Conservation (phyloP, 257 asterid species). For the Buddleja alternifolia region DNA sequence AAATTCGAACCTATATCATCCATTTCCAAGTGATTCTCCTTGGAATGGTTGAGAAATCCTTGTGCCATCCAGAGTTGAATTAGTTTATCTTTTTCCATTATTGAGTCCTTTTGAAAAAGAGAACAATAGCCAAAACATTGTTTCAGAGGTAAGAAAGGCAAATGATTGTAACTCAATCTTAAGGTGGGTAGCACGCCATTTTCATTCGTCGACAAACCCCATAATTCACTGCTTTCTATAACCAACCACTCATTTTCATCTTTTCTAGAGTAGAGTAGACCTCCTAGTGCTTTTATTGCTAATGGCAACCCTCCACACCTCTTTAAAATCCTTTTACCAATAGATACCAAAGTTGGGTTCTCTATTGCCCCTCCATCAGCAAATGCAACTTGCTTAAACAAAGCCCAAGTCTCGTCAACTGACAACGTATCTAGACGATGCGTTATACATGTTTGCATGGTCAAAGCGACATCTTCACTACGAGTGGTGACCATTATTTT, state of each 20-base stretch:
- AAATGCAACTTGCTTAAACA: slow-evolving; percentile 29
- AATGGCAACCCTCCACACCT: slow-evolving; percentile 34
- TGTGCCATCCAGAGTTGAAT: slow-evolving; percentile 45
- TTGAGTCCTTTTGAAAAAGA: slow-evolving; percentile 28
- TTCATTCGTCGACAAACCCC: neutral
- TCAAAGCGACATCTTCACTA: neutral
- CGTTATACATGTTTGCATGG: neutral
- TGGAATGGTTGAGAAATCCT: neutral
- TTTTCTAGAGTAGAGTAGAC: slow-evolving; percentile 7
- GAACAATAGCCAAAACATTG: slow-evolving; percentile 35
- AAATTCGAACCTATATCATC: slow-evolving; percentile 28
- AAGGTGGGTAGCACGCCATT: slow-evolving; percentile 20
- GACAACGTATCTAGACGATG: neutral
- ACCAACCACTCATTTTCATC: slow-evolving; percentile 22
- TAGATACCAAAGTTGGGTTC: neutral
- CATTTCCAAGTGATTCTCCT: slow-evolving; percentile 14
- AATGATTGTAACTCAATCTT: slow-evolving; percentile 31
- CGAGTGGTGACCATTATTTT: slow-evolving; percentile 35
- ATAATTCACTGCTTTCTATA: neutral
- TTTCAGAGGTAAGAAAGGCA: slow-evolving; percentile 29
- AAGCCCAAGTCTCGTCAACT: slow-evolving; percentile 16
- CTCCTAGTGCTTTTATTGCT: slow-evolving; percentile 25
- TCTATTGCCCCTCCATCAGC: neutral
- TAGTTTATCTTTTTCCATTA: slow-evolving; percentile 24
- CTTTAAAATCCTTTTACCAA: slow-evolving; percentile 5